Evolutionary conservation across 805 yeast genomes (phyloP), one percentile per base, ranked within the genome.

Genomic region (Ogataea dorogensis): DNA sequence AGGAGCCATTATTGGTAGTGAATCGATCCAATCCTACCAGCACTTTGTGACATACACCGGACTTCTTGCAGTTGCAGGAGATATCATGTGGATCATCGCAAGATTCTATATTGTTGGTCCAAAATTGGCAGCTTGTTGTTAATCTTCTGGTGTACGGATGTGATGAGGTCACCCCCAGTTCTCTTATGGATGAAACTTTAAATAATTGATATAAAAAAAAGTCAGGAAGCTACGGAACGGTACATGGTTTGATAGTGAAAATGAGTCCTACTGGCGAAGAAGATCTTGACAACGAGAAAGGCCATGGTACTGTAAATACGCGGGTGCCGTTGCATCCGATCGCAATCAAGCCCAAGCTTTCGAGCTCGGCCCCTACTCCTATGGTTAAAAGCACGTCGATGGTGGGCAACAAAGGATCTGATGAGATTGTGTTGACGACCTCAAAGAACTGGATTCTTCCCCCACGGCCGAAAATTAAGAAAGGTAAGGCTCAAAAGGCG

Each of bases 401-500:
- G 13, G 25, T 37, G 19, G 40, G 57, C 3, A 52, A 50, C 40
- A 45, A 41, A 27, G 54, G 51, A 7, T 53, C 51, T 5, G 55
- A 47, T 24, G 60, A 51, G 31, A 51, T 66, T n/a, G 62, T 62
- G 22, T 65, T 57, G 24, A 51, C 57, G 14, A 57, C 61, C 5
- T 54, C 61, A 3, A 61, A 59, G 31, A 58, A 61, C 44, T 75
- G 81, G 79, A 74, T 73, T 5, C 57, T 75, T 24, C 81, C 80
- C 3, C 80, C 80, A 3, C 58, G 81, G 30, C 79, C 80, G 4
- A 71, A 48, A 33, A 47, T 54, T 5, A 59, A 53, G 34, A 58
- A 53, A 24, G 41, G 39, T 4, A 31, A 33, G 33, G 27, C 35
- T 15, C 40, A 40, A 3, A 36, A 44, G 24, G 19, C 25, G 6